A percentile compares a stretch with the other conserved stretches of the same genome.
Evolutionary conservation across 1,139 yeast species (phyloP).

Genomic region (Geotrichum phurueaensis): DNA sequence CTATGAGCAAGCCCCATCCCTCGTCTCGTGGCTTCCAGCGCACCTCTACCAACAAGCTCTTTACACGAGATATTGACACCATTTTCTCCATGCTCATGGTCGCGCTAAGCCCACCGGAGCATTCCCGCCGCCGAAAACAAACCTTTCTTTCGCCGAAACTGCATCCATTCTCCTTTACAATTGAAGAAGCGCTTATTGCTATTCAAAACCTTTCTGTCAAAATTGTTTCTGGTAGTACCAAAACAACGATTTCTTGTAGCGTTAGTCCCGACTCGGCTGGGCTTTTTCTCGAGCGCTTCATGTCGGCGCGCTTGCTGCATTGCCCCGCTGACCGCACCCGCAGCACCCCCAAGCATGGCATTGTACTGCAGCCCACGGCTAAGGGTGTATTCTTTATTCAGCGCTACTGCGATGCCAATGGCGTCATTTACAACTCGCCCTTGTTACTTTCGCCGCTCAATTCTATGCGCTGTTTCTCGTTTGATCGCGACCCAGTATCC

Average conservation of each 20-base stretch:
- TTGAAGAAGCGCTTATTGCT: constrained; percentile 46
- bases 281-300: constrained; percentile 49
- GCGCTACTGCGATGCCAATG: constrained; percentile 53
- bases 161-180: constrained; percentile 50
- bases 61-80: constrained; percentile 16
- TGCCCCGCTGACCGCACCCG: constrained; percentile 60
- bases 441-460: constrained; percentile 54
- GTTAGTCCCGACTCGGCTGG: constrained; percentile 51
- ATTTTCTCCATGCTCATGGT: constrained; percentile 43
- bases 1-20: background rate
- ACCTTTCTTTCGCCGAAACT: constrained; percentile 20
- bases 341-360: constrained; percentile 18
- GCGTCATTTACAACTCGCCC: constrained; percentile 12
- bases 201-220: constrained; percentile 49
- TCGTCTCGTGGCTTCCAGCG: constrained; percentile 4
- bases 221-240: constrained; percentile 40
- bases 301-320: constrained; percentile 64
- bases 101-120: constrained; percentile 40
- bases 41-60: constrained; percentile 10
- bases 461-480: constrained; percentile 61
- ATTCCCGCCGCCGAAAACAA: constrained; percentile 29
- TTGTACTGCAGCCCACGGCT: constrained; percentile 73
- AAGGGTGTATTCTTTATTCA: constrained; percentile 75
- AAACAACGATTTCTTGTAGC: constrained; percentile 55
- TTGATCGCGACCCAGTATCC: constrained; percentile 59